A percentile compares a stretch with the other conserved stretches of the same genome.
These are phyloP conservation scores for Daedaleopsis nitida DNA, from an alignment of 768 basidiomycete genomes.

Conservation along the genomic window DNA sequence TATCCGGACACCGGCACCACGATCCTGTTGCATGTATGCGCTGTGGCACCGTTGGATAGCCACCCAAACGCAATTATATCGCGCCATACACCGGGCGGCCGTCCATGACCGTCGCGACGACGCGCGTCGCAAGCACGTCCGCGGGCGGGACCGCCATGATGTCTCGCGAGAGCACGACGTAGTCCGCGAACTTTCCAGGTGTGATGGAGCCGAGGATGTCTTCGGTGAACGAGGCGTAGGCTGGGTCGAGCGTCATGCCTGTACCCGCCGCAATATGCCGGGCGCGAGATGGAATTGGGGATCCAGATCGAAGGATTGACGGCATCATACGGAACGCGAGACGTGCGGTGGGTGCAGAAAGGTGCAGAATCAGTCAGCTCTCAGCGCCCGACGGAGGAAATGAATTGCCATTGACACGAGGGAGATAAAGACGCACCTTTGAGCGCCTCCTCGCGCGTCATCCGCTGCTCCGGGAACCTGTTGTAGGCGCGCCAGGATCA, in stretches of 20 bases:
- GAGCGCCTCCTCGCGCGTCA: constrained; percentile 77
- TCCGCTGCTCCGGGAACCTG: constrained; percentile 82
- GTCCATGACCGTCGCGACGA: constrained; percentile 78
- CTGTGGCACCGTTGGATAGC: background rate
- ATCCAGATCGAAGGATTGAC: background rate
- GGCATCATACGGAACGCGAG: background rate
- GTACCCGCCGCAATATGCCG: background rate
- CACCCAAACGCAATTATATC: background rate
- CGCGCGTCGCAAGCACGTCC: constrained; percentile 67
- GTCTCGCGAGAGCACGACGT: constrained; percentile 80
- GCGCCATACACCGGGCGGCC: constrained; percentile 56
- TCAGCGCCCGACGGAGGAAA: background rate
- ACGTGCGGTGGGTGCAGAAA: background rate
- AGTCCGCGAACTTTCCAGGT: constrained; percentile 82
- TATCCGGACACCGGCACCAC: background rate
- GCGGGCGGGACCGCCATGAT: constrained; percentile 66
- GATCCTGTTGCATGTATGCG: background rate
- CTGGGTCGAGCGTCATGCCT: constrained; percentile 89
- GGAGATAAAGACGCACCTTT: constrained; percentile 46
- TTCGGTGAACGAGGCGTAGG: constrained; percentile 86
- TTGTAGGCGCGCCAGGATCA: background rate
- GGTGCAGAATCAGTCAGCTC: background rate
- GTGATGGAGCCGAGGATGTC: constrained; percentile 72
- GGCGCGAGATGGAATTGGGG: background rate
- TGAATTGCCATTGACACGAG: background rate